These are phyloP conservation scores for Lactifluus hygrophoroides DNA, from an alignment of 768 basidiomycete species.

Conservation along the genomic window DNA sequence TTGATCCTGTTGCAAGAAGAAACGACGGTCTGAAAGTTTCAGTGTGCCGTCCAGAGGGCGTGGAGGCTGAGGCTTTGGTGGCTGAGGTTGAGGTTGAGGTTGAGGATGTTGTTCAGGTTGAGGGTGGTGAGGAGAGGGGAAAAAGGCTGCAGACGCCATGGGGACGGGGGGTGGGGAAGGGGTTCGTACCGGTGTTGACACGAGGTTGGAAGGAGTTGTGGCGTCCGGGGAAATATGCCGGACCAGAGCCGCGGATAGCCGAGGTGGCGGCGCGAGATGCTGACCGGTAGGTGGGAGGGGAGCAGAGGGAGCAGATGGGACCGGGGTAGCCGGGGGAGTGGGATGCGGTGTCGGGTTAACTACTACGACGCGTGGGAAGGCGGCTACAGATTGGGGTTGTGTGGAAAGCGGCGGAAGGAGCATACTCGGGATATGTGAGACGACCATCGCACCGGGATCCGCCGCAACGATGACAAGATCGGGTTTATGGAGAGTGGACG, in stretches of 20 bases:
- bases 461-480: constrained; percentile 17
- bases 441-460: constrained; percentile 20
- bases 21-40: constrained; percentile 34
- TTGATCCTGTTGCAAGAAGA: constrained; percentile 35
- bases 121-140: neutral
- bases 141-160: constrained; percentile 18
- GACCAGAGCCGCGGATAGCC: constrained; percentile 18
- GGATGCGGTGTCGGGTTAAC: constrained; percentile 73
- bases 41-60: constrained; percentile 25
- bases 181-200: constrained; percentile 23
- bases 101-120: neutral
- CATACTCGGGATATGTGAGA: constrained; percentile 23
- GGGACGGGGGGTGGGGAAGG: constrained; percentile 28
- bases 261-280: constrained; percentile 26
- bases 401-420: constrained; percentile 17
- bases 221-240: constrained; percentile 10
- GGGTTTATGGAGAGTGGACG: constrained; percentile 14
- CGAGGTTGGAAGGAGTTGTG: constrained; percentile 16
- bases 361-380: constrained; percentile 52
- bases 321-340: constrained; percentile 67
- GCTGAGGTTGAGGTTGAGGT: neutral
- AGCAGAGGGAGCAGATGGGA: constrained; percentile 23
- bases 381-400: constrained; percentile 23
- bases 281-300: constrained; percentile 25
- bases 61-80: neutral